A percentile compares a stretch with the other conserved stretches of the same genome.
phyloP scores from a whole-genome alignment of 2,329 filamentous ascomycete species.

The Aspergillus aculeatinus region DNA sequence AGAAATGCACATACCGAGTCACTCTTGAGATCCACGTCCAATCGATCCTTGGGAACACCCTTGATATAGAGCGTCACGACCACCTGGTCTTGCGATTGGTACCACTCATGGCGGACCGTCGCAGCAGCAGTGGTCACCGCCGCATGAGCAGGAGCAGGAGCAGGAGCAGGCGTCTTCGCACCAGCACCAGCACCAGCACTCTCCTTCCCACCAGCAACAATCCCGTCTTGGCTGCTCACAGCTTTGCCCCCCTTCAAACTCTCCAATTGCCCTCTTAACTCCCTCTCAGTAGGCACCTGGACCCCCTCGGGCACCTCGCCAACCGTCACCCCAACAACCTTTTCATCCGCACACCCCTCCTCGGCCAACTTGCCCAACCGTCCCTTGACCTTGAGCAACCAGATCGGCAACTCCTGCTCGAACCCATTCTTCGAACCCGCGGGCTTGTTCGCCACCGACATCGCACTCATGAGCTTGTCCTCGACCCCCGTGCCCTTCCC shows the following conservation, averaged over 20 bases:
- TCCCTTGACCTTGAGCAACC: slow-evolving; percentile 56
- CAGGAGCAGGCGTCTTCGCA: slow-evolving; percentile 1
- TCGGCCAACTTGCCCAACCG: slow-evolving; percentile 51
- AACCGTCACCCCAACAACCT: slow-evolving; percentile 38
- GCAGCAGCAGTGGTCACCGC: slow-evolving; percentile 25
- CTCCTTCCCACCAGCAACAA: background rate
- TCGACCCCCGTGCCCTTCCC: slow-evolving; percentile 21
- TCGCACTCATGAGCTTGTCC: slow-evolving; percentile 31
- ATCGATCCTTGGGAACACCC: slow-evolving; percentile 58
- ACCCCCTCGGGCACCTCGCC: slow-evolving; percentile 55
- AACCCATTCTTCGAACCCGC: slow-evolving; percentile 21
- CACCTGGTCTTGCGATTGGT: slow-evolving; percentile 61
- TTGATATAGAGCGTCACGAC: slow-evolving; percentile 67
- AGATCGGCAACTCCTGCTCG: slow-evolving; percentile 52
- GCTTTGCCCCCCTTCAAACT: slow-evolving; percentile 29
- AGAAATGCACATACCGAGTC: slow-evolving; percentile 40
- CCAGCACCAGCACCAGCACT: slow-evolving; percentile 2
- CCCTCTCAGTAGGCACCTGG: slow-evolving; percentile 43
- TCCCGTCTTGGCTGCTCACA: slow-evolving; percentile 7
- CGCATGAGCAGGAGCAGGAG: slow-evolving; percentile 2
- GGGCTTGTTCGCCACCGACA: slow-evolving; percentile 20
- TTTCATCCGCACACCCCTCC: slow-evolving; percentile 50
- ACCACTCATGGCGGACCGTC: slow-evolving; percentile 69
- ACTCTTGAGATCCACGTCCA: slow-evolving; percentile 53
- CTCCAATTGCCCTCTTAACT: slow-evolving; percentile 37